Base-by-base conservation (phyloP, 2,329 filamentous ascomycete species). In the Colletotrichum zoysiae region DNA sequence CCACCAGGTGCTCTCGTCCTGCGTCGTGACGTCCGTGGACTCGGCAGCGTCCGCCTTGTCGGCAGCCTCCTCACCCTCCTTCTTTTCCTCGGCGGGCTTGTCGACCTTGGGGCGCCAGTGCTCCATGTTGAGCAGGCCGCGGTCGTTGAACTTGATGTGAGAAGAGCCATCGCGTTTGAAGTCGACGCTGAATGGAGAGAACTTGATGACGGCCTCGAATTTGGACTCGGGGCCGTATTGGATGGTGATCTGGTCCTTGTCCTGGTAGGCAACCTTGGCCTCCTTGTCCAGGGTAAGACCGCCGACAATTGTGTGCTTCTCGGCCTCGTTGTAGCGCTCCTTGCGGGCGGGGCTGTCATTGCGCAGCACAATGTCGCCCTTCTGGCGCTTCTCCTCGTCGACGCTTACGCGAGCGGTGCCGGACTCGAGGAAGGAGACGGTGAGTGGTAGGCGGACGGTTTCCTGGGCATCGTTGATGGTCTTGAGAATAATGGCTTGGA, bases 1-100 rank as follows among this genome's bases (percentile, higher is more conserved):
- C 96, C 96, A 99, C 94, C 95, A 98, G 4, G 95, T 98, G 82
- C 91, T 93, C 79, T 98, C 93, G 75, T 96, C 93, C 74, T 92
- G 89, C 81, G 46, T 77, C 76, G 48, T 76, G 74, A 64, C 57
- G 62, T 81, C 80, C 16, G 83, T 80, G 35, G 84, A 80, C 62
- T 84, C 79, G 61, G 85, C 83, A 58, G 84, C 80, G 70, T 84
- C 81, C 5, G 79, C 26, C 38, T 30, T 44, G 69, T 76, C 11
- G 71, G 73, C 59, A 75, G 59, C 76, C 74, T 82, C 81, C 74
- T 85, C 84, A 68, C 84, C 87, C 68, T 90, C 89, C 73, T 86
- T 85, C 75, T 89, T 89, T 74, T 86, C 84, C 2, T 81, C 78
- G 71, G 78, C 78, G 11, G 82, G 79, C 76, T 86, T 84, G 53